These are phyloP conservation scores for Terfezia claveryi DNA, from an alignment of 495 filamentous ascomycete genomes.

Conservation along the genomic window DNA sequence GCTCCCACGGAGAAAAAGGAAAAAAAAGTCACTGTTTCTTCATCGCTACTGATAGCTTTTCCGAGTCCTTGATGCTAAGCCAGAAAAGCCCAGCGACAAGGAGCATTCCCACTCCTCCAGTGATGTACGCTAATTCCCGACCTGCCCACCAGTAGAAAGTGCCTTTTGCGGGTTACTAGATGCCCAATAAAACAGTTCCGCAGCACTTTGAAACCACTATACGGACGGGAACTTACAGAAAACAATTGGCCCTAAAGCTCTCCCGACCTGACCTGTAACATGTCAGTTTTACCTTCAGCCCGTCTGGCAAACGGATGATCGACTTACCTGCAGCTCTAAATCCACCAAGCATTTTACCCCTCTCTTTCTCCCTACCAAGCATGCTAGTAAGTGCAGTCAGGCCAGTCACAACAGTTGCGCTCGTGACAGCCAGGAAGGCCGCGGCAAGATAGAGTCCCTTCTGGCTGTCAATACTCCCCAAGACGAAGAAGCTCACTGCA, in stretches of 20 bases:
- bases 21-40: not conserved
- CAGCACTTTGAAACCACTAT: not conserved
- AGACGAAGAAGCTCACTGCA: conserved; percentile 54
- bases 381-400: conserved; percentile 81
- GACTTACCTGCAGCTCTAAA: conserved; percentile 51
- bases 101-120: conserved; percentile 60
- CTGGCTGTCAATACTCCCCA: conserved; percentile 44
- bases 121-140: conserved; percentile 56
- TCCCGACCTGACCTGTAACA: conserved; percentile 50
- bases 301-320: not conserved
- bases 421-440: conserved; percentile 63
- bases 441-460: conserved; percentile 56
- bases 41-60: not conserved
- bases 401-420: conserved; percentile 81
- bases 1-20: too few species aligned
- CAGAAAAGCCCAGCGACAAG: conserved; percentile 35
- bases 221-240: conserved; percentile 36
- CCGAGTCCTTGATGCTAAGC: conserved; percentile 10
- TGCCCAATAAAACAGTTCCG: not conserved
- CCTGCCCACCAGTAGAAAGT: conserved; percentile 99
- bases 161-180: conserved; percentile 10
- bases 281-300: not conserved
- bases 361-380: conserved; percentile 56
- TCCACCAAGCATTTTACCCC: conserved; percentile 66
- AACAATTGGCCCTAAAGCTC: conserved; percentile 63